These are phyloP conservation scores for Citrus medica DNA, from an alignment of 345 rosid species.

Conservation along the genomic window DNA sequence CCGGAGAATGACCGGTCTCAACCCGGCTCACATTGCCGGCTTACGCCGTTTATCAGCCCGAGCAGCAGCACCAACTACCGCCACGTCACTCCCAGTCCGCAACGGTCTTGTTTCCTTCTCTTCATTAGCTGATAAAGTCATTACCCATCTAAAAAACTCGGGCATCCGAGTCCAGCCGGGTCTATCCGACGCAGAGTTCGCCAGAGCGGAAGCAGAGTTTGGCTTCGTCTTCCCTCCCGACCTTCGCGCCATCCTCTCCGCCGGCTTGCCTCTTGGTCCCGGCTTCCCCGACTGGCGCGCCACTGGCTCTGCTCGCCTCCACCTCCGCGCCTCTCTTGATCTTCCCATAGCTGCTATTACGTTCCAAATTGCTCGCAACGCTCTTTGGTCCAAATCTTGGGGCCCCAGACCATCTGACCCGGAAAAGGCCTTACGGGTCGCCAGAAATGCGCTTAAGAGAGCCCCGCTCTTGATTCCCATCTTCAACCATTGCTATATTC, in stretches of 20 bases:
- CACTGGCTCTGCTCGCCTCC: conserved; percentile 60
- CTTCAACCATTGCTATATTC: conserved; percentile 88
- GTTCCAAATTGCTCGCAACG: conserved; percentile 82
- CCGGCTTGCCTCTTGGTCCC: conserved; percentile 82
- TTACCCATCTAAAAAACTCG: conserved; percentile 61
- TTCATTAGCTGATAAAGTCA: conserved; percentile 71
- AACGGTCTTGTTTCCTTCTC: conserved; percentile 69
- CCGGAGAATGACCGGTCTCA: conserved; percentile 87
- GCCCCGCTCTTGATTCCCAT: conserved; percentile 91
- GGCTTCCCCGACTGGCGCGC: conserved; percentile 99
- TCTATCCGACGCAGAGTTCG: conserved; percentile 78
- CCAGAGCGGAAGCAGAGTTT: conserved; percentile 84
- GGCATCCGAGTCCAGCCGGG: conserved; percentile 83
- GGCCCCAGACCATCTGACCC: conserved; percentile 84
- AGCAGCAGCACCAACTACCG: conserved; percentile 68
- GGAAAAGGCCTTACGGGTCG: conserved; percentile 77
- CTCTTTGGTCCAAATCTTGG: conserved; percentile 91
- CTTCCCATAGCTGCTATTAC: conserved; percentile 90
- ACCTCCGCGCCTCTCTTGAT: conserved; percentile 75
- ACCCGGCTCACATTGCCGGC: conserved; percentile 87
- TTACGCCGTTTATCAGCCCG: conserved; percentile 93
- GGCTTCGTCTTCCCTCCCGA: conserved; percentile 95
- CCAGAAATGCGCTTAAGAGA: conserved; percentile 78
- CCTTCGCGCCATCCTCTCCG: conserved; percentile 77
- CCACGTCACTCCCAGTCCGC: conserved; percentile 44